A percentile compares a stretch with the other conserved stretches of the same genome.
phyloP scores from a whole-genome alignment of 805 yeast species.

The Crinitomyces ghanaensis region DNA sequence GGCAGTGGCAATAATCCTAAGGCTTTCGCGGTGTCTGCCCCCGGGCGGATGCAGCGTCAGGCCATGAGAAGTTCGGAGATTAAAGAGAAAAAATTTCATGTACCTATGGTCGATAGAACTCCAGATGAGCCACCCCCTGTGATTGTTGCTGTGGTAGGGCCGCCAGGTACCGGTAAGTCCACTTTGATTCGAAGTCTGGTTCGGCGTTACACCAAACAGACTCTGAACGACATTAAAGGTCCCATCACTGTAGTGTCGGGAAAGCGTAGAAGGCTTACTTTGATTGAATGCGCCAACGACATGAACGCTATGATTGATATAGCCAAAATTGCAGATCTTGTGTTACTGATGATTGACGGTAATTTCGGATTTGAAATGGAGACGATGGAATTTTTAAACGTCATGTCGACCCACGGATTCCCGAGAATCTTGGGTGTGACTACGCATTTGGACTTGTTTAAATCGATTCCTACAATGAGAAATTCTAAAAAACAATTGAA shows the following conservation, averaged over 20 bases:
- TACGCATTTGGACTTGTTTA: conserved; percentile 90
- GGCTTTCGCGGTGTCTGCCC: conserved; percentile 75
- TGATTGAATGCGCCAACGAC: conserved; percentile 87
- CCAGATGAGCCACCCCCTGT: conserved; percentile 98
- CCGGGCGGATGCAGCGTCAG: conserved; percentile 73
- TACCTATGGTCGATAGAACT: conserved; percentile 94
- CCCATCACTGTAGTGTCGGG: conserved; percentile 96
- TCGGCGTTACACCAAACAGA: conserved; percentile 76
- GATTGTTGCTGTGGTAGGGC: conserved; percentile 93
- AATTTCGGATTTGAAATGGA: conserved; percentile 99
- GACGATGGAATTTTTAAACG: conserved; percentile 94
- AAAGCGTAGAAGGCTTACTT: conserved; percentile 82
- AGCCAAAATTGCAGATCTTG: conserved; percentile 90
- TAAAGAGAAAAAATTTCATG: conserved; percentile 77
- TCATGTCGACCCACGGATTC: conserved; percentile 98
- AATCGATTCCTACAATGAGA: conserved; percentile 76
- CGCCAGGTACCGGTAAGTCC: conserved; percentile 97
- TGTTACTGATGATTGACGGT: conserved; percentile 83
- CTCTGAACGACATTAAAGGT: conserved; percentile 78
- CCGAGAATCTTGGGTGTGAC: conserved; percentile 93
- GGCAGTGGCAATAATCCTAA: conserved; percentile 77
- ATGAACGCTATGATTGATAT: conserved; percentile 92
- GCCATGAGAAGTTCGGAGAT: conserved; percentile 50
- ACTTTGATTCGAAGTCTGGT: conserved; percentile 84
- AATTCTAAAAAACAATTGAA: conserved; percentile 86